Evolutionary conservation across 805 yeast species (phyloP).

Genomic region (Kuraishia ogatae): DNA sequence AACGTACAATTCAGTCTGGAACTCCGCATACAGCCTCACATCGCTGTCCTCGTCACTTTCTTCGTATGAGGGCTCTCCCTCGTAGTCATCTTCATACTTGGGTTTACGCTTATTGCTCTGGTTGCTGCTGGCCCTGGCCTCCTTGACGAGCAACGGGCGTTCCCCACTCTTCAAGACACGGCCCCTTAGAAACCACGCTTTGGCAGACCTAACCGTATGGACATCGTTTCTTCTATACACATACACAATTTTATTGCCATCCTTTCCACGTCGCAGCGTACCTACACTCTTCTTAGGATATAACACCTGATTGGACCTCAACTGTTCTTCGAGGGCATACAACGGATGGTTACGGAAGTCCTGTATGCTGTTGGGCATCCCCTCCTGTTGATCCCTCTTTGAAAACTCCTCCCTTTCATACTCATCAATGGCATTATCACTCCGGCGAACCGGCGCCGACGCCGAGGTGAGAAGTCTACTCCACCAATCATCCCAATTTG

Average conservation of each 20-base stretch:
- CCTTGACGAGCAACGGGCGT: conserved; percentile 47
- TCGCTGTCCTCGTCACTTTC: conserved; percentile 42
- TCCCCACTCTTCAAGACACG: conserved; percentile 64
- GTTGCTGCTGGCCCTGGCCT: conserved; percentile 12
- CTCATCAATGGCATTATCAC: conserved; percentile 28
- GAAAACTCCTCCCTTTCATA: conserved; percentile 55
- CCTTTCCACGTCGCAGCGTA: conserved; percentile 38
- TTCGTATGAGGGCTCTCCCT: conserved; percentile 8
- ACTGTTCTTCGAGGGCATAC: conserved; percentile 70
- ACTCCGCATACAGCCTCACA: conserved; percentile 59
- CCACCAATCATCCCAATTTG: conserved; percentile 56
- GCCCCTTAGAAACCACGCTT: conserved; percentile 83
- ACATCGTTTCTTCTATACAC: conserved; percentile 68
- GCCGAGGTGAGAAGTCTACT: conserved; percentile 30
- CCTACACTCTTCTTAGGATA: conserved; percentile 70
- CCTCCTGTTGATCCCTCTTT: conserved; percentile 62
- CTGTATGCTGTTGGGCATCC: conserved; percentile 76
- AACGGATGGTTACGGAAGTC: conserved; percentile 86
- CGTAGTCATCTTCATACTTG: conserved; percentile 17
- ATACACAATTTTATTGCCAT: conserved; percentile 34
- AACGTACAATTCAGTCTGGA: conserved; percentile 62
- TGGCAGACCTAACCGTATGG: conserved; percentile 55
- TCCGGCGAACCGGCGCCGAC: conserved; percentile 15
- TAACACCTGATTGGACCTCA: conserved; percentile 65
- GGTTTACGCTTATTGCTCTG: conserved; percentile 6